Conservation (phyloP, 1,284 basidiomycete genomes). For the Heterobasidion annosum region DNA sequence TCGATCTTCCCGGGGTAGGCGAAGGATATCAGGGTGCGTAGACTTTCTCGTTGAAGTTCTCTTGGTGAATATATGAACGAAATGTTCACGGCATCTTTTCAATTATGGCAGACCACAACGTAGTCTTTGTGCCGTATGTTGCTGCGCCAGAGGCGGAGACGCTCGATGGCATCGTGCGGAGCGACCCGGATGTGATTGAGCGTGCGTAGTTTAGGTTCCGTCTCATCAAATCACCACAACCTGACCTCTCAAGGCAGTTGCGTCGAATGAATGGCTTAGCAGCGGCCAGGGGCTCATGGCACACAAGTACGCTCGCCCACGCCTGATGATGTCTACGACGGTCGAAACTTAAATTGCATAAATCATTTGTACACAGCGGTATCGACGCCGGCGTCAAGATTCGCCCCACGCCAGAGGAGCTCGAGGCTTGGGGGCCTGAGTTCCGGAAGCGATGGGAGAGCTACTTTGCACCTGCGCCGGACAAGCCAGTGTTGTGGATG, state of each 20-base stretch:
- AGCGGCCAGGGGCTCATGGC: slow-evolving; percentile 39
- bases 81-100: neutral
- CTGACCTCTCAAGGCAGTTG: neutral
- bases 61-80: neutral
- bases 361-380: slow-evolving; percentile 18
- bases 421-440: slow-evolving; percentile 31
- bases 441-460: slow-evolving; percentile 34
- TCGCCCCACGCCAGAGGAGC: slow-evolving; percentile 33
- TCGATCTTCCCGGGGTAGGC: slow-evolving; percentile 51
- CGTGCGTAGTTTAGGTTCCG: slow-evolving; percentile 1
- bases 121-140: slow-evolving; percentile 9
- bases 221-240: neutral
- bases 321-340: neutral
- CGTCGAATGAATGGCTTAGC: slow-evolving; percentile 25
- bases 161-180: slow-evolving; percentile 11
- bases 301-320: slow-evolving; percentile 29
- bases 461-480: slow-evolving; percentile 33
- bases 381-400: slow-evolving; percentile 39
- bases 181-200: slow-evolving; percentile 6
- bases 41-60: neutral
- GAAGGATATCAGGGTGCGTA: slow-evolving; percentile 39
- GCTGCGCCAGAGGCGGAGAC: slow-evolving; percentile 12
- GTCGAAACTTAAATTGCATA: neutral
- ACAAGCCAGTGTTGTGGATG: slow-evolving; percentile 37
- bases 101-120: slow-evolving; percentile 11